A percentile compares a stretch with the other conserved stretches of the same genome.
Evolutionary conservation across 805 yeast species (phyloP).

Genomic region (Candida germanica): DNA sequence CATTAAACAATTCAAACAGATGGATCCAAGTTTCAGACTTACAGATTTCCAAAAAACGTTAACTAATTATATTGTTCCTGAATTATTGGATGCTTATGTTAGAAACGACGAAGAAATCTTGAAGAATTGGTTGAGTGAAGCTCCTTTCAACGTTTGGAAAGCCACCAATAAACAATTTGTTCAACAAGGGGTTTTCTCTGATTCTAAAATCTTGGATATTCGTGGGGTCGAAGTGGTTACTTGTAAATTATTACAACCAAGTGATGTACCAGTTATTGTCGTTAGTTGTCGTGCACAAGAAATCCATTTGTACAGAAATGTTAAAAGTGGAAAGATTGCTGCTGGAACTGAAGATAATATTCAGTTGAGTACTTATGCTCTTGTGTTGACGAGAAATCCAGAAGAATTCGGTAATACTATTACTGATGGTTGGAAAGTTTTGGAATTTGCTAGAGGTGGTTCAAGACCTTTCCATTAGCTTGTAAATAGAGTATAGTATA

Average conservation of each 20-base stretch:
- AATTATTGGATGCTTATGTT: constrained; percentile 90
- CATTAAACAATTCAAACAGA: constrained; percentile 74
- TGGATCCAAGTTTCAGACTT: constrained; percentile 85
- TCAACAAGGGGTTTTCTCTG: constrained; percentile 88
- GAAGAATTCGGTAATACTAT: constrained; percentile 86
- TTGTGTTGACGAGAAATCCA: constrained; percentile 91
- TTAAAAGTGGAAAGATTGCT: constrained; percentile 88
- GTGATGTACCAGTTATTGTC: constrained; percentile 88
- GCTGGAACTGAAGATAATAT: constrained; percentile 96
- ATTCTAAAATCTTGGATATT: constrained; percentile 87
- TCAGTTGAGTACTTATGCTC: constrained; percentile 88
- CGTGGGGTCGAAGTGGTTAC: constrained; percentile 92
- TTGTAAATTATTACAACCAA: constrained; percentile 84
- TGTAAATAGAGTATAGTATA: constrained; percentile 5
- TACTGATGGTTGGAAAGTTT: constrained; percentile 96
- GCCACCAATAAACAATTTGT: constrained; percentile 90
- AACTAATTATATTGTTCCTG: constrained; percentile 92
- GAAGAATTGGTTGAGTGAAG: constrained; percentile 92
- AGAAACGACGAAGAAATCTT: constrained; percentile 82
- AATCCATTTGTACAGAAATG: constrained; percentile 80
- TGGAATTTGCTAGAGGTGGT: constrained; percentile 92
- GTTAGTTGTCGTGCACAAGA: constrained; percentile 97
- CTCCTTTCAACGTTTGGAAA: constrained; percentile 91
- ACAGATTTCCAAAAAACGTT: constrained; percentile 78
- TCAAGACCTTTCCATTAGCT: constrained; percentile 67